Conservation (phyloP, 139 green algal species). For the Haematococcus sp. region DNA sequence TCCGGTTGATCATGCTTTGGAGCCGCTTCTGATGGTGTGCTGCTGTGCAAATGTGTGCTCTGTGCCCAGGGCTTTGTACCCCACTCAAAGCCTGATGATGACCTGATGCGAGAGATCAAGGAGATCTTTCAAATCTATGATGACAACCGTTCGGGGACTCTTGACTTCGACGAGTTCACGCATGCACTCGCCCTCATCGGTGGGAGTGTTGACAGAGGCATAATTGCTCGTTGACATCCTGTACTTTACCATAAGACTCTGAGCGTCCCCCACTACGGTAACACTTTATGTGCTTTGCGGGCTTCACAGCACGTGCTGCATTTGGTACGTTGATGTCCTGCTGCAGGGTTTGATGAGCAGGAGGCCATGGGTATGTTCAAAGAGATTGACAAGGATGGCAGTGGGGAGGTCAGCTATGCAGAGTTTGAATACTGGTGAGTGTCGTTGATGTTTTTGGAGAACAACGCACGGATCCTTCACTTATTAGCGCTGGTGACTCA, state of each 20-base stretch:
- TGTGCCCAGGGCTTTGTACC: background rate
- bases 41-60: background rate
- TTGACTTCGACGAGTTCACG: constrained; percentile 7
- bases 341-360: background rate
- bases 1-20: too few species aligned
- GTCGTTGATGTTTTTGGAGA: background rate
- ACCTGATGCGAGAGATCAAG: background rate
- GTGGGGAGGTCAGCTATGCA: constrained; percentile 1
- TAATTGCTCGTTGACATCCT: too few species aligned
- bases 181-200: background rate
- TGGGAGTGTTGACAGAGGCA: background rate
- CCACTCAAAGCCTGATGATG: background rate
- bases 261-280: too few species aligned
- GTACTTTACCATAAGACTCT: too few species aligned
- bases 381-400: constrained; percentile 4
- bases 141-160: background rate
- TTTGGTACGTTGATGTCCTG: background rate
- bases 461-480: too few species aligned
- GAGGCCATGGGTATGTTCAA: background rate
- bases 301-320: too few species aligned
- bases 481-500: background rate
- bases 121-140: constrained; percentile 5
- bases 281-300: too few species aligned
- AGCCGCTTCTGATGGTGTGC: too few species aligned
- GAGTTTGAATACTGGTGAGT: constrained; percentile 5